A percentile compares a stretch with the other conserved stretches of the same genome.
phyloP scores from a whole-genome alignment of 305 asterid species.

The Ajuga reptans region DNA sequence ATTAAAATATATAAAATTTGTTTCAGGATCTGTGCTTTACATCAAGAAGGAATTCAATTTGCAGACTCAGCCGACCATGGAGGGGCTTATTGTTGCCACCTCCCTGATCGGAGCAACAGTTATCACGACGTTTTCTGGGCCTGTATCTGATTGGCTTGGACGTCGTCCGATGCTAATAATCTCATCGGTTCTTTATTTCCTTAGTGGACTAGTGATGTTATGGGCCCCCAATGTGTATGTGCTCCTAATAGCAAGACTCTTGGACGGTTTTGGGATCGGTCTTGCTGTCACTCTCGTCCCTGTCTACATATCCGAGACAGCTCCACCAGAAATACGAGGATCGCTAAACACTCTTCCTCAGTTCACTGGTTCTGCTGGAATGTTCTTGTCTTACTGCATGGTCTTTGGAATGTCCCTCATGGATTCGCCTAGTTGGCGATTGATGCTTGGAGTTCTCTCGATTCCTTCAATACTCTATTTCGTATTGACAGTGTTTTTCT shows the following conservation, averaged over 20 bases:
- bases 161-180: constrained; percentile 86
- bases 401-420: constrained; percentile 74
- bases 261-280: constrained; percentile 92
- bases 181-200: constrained; percentile 62
- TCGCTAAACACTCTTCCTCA: constrained; percentile 75
- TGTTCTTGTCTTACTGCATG: constrained; percentile 85
- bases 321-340: constrained; percentile 90
- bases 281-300: constrained; percentile 90
- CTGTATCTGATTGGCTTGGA: constrained; percentile 70
- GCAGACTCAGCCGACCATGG: constrained; percentile 67
- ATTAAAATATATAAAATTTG: neutral
- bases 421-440: constrained; percentile 75
- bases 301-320: constrained; percentile 86
- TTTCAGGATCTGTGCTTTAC: constrained; percentile 81
- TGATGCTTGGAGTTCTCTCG: constrained; percentile 86
- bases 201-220: constrained; percentile 73
- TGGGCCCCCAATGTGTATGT: constrained; percentile 84
- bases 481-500: constrained; percentile 45
- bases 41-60: constrained; percentile 72
- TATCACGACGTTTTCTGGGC: constrained; percentile 74
- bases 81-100: constrained; percentile 85
- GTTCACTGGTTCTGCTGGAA: constrained; percentile 76
- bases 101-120: constrained; percentile 85
- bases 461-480: constrained; percentile 66
- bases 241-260: constrained; percentile 70